Base-by-base conservation (phyloP, 768 basidiomycete species). In the Pleurotus pulmonarius region DNA sequence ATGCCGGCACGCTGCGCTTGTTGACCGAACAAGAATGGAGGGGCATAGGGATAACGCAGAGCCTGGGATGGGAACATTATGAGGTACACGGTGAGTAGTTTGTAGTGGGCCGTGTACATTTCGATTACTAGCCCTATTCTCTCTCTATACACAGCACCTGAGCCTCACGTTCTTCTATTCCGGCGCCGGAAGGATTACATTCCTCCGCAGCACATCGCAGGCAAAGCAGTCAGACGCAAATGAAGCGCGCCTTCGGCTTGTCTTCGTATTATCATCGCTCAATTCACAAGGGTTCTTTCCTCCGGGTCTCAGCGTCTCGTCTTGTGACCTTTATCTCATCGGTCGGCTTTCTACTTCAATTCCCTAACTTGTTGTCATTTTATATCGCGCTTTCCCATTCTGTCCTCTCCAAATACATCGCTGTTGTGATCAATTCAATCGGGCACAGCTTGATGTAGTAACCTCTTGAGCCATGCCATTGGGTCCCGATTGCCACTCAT, bases 61-160 rank as follows among this genome's bases (percentile, higher is more conserved):
- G 92, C 70, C 76, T 96, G 20, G 95, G 95, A 3, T 98, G 95
- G 94, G 90, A 92, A 66, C 94, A 97, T 64, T 98, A 95, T 65
- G 94, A 95, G 76, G 91, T 95, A n/a, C 95, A 98, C 65, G 91
- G 94, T 88, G 60, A 60, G 79, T 60, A 18, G 38, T n/a, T 48
- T 49, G 15, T 44, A 49, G 51, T 55, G 25, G 49, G 24, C 45
- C 57, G 34, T 46, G 8, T 34, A 39, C 52, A 15, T 54, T 47
- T 49, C 55, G n/a, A 46, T 48, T 55, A 39, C 51, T 53, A 53
- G 46, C 24, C 16, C 15, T 34, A 24, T 24, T 40, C 24, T 18
- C 25, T 41, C 44, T n/a, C 43, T 22, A 29, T 45, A 48, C 55
- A 34, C 62, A 94, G 92, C 90, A 41, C 94, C 94, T 6, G 93